Evolutionary conservation across 257 asterid genomes (phyloP).

Genomic region (Datura wrightii): DNA sequence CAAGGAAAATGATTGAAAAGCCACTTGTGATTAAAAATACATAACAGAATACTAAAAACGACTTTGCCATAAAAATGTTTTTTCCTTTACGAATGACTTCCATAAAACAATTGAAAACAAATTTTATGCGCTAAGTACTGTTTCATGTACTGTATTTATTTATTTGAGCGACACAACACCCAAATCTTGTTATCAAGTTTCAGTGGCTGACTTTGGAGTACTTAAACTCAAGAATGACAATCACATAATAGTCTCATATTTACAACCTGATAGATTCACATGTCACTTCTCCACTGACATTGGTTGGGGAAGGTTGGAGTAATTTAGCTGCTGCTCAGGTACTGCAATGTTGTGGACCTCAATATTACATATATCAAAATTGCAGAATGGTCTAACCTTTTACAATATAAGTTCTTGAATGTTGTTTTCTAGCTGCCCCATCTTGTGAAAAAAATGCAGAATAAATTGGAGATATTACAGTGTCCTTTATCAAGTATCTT

Average conservation of each 20-base stretch:
- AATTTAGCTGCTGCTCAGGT: not conserved
- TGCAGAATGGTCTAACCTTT: not conserved
- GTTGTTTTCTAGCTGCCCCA: not conserved
- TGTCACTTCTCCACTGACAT: not conserved
- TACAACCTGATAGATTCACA: not conserved
- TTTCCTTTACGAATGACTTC: too few relatives aligned
- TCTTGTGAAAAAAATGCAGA: not conserved
- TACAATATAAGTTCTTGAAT: not conserved
- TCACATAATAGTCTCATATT: not conserved
- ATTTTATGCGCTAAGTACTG: too few relatives aligned
- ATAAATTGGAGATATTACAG: not conserved
- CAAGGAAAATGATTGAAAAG: too few relatives aligned
- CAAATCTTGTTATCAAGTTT: not conserved
- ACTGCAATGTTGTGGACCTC: not conserved
- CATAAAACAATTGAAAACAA: too few relatives aligned
- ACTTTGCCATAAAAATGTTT: too few relatives aligned
- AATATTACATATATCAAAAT: not conserved
- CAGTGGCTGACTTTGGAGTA: not conserved
- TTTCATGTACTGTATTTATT: not conserved
- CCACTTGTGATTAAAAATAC: too few relatives aligned
- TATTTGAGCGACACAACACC: not conserved
- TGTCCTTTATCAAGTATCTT: not conserved
- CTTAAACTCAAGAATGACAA: not conserved
- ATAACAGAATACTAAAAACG: too few relatives aligned
- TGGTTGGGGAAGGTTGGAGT: not conserved